Conservation (phyloP, 305 asterid genomes). For the Caryopteris hybrid region DNA sequence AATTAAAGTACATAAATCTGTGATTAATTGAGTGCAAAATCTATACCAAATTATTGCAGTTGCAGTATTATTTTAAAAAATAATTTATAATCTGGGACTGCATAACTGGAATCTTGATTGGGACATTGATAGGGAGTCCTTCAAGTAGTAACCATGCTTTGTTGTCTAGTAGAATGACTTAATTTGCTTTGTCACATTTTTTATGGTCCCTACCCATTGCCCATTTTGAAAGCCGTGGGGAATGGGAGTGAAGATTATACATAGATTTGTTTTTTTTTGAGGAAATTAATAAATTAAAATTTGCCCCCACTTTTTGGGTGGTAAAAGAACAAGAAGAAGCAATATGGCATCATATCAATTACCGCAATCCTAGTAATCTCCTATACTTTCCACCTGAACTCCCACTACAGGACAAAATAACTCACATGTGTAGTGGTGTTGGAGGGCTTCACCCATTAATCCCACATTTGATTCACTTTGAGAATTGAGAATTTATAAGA, state of each 20-base stretch:
- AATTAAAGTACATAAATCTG: constrained; percentile 37
- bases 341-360: background rate
- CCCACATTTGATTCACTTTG: background rate
- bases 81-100: constrained; percentile 20
- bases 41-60: constrained; percentile 52
- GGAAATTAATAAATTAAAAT: too few species aligned
- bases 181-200: constrained; percentile 22
- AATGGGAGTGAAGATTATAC: constrained; percentile 23
- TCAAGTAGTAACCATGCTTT: constrained; percentile 52
- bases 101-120: constrained; percentile 45
- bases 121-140: constrained; percentile 42
- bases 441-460: background rate
- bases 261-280: too few species aligned
- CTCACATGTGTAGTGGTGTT: background rate
- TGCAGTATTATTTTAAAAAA: too few species aligned
- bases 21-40: constrained; percentile 46
- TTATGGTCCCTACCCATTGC: constrained; percentile 46
- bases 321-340: background rate
- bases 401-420: constrained; percentile 41
- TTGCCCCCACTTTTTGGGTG: constrained; percentile 22
- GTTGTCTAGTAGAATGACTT: constrained; percentile 45
- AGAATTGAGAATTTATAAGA: too few species aligned
- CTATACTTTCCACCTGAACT: constrained; percentile 42
- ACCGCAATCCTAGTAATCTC: constrained; percentile 27
- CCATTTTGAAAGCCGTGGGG: constrained; percentile 27